Base-by-base conservation (phyloP, 1,284 basidiomycete genomes). In the Tilletia setariae region DNA sequence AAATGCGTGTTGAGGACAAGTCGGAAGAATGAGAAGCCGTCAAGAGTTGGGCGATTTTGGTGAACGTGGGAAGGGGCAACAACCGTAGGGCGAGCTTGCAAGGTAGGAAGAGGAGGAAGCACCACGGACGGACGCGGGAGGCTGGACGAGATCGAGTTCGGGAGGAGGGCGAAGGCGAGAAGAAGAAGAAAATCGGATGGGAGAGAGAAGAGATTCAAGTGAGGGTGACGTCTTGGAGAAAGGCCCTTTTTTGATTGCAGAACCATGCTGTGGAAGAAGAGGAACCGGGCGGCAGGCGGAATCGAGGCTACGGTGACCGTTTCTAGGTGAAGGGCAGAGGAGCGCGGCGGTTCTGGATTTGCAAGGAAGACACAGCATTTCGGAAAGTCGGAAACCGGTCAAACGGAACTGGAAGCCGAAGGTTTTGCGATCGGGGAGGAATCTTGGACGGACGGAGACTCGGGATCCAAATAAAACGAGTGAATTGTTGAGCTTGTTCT, bases 311-410 rank as follows among this genome's bases (percentile, higher is more conserved):
- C 8, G 62, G 63, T 30, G 11, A 25, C 11, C 35, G 30, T 16
- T 2, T 56, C 67, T 59, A 74, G 15, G 73, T 53, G 68, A 75
- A 75, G 62, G 35, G 35, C 35, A 40, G 35, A 40, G 35, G 35
- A 40, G 35, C 35, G 35, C 73, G 32, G 63, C 68, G 35, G 4
- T 40, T 40, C 35, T 40, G 4, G 35, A n/a, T 40, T 40, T 40
- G 35, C 35, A 40, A 40, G 35, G 35, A 11, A 40, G 35, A 40
- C 35, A 40, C 35, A 40, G 35, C 35, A 40, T 40, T 40, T 40
- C 11, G 6, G 35, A 40, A 11, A 40, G 35, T 40, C 11, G 35
- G 35, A 40, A 40, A 40, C 35, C 35, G 35, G 35, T 40, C 35
- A 40, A 40, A 40, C 6, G 6, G 35, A 11, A 40, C 11, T 40